Evolutionary conservation across 2,329 filamentous ascomycete genomes (phyloP), one percentile per base, ranked within the genome.

Genomic region (Truncatella angustata): DNA sequence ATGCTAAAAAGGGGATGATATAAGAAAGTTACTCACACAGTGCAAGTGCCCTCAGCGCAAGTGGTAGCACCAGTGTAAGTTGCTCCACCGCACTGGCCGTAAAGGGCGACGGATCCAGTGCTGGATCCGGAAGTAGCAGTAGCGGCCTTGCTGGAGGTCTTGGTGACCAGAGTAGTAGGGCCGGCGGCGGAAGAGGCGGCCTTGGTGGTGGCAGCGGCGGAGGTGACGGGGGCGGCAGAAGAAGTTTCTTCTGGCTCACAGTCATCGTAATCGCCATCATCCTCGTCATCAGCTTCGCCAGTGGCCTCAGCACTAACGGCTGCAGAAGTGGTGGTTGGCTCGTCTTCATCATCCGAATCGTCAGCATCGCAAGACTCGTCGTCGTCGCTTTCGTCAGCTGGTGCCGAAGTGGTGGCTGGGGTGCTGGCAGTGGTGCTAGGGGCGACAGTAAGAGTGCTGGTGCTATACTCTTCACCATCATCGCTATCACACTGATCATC

Each of bases 341-440:
- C 40, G 21, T 44, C 40, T 4, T 44, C 40, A 24, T 44, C 40
- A 4, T 44, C 40, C 24, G 24, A 21, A 18, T 28, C 40, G n/a
- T 68, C 42, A 63, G 65, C 44, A 62, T 49, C 51, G 42, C 45
- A 49, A 43, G 35, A 32, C 7, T 53, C 50, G n/a, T 52, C 50
- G 9, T 45, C 49, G 18, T 32, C 37, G 3, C n/a, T 35, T 14
- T 20, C 37, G 14, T 23, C 49, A 59, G 49, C n/a, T n/a, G n/a
- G n/a, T n/a, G 46, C 16, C 40, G 9, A 6, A 21, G 43, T 46
- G 23, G 36, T 23, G 37, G 35, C 18, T 6, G 43, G n/a, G 12
- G 40, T n/a, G 40, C 16, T 43, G 10, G 40, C 21, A 24, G 40
- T 24, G 24, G 40, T 9, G 16, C 28, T 32, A 14, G 28, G 28